Evolutionary conservation across 1,284 basidiomycete species (phyloP).

Genomic region (Wolfiporia cocos): DNA sequence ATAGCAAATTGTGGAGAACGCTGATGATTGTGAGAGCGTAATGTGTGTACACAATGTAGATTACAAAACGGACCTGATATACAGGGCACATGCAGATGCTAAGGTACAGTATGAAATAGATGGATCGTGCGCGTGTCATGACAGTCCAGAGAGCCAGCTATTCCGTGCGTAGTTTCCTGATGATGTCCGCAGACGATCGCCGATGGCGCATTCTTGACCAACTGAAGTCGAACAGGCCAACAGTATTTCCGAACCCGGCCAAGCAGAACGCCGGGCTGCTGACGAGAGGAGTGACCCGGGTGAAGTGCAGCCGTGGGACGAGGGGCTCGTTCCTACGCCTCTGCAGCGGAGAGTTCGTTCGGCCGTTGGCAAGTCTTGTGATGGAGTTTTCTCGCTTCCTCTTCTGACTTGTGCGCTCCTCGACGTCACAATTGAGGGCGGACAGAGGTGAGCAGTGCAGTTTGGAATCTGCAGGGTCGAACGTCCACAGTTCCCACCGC

Average conservation of each 20-base stretch:
- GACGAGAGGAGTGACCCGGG: constrained; percentile 60
- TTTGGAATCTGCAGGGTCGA: constrained; percentile 46
- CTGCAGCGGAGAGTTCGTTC: constrained; percentile 6
- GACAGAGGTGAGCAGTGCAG: constrained; percentile 47
- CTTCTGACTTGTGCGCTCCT: constrained; percentile 9
- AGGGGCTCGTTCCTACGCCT: constrained; percentile 9
- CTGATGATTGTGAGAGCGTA: no score
- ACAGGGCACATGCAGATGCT: no score
- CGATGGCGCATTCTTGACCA: neutral
- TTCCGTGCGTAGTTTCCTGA: neutral
- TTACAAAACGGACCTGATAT: no score
- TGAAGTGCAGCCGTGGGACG: constrained; percentile 67
- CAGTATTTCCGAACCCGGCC: constrained; percentile 76
- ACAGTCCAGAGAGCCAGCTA: no score
- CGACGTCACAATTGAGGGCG: constrained; percentile 29
- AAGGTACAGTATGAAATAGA: no score
- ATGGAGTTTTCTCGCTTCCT: constrained; percentile 7
- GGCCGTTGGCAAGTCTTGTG: constrained; percentile 14
- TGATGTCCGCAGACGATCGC: neutral
- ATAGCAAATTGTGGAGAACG: no score
- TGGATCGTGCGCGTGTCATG: no score
- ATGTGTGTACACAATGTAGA: no score
- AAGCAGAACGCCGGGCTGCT: constrained; percentile 44
- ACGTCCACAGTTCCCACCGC: constrained; percentile 77
- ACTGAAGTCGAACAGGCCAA: constrained; percentile 48